Evolutionary conservation across 129 eudicot species (phyloP), one percentile per base, ranked within the genome.

Genomic region (Cynara cardunculus): DNA sequence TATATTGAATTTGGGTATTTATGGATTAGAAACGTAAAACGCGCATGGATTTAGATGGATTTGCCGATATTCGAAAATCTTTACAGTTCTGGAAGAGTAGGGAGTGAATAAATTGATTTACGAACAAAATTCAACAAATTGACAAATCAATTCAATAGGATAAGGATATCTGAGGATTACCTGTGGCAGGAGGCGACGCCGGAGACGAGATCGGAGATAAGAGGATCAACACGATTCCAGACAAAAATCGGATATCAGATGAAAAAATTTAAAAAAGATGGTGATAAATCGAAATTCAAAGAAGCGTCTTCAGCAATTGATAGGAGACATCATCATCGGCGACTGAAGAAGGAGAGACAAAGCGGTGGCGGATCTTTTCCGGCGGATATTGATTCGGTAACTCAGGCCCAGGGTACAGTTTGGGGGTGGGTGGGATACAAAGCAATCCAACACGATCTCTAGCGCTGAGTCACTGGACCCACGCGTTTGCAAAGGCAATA

Each of bases 181-280:
- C 85, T 67, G 80, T 28, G 64, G 69, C 35, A 31, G 32, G 26
- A 69, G 25, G 30, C 31, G 70, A 28, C 53, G 73, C 65, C 67
- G 49, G 74, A 73, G 73, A 80, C 25, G 65, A 62, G 80, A 81
- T 75, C 76, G 72, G 71, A 9, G 83, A 79, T 49, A 12, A 34
- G 71, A 80, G 28, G 39, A 56, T 59, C 41, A 59, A 80, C 7
- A 64, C 7, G 7, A 74, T 56, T 53, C 35, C 4, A 32, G 35
- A 56, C 26, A 10, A 70, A 79, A 71, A 49, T 71, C 71, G 24
- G 53, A 4, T 9, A 11, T 12, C 6, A 13, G 82, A 69, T 79
- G 34, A 16, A 22, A 16, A 22, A 30, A 30, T 19, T 49, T 32
- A 25, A 28, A 71, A 59, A 21, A 11, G 76, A 74, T 67, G 62